These are phyloP conservation scores for Phtheirospermum japonicum DNA, from an alignment of 257 asterid species.

Conservation along the genomic window DNA sequence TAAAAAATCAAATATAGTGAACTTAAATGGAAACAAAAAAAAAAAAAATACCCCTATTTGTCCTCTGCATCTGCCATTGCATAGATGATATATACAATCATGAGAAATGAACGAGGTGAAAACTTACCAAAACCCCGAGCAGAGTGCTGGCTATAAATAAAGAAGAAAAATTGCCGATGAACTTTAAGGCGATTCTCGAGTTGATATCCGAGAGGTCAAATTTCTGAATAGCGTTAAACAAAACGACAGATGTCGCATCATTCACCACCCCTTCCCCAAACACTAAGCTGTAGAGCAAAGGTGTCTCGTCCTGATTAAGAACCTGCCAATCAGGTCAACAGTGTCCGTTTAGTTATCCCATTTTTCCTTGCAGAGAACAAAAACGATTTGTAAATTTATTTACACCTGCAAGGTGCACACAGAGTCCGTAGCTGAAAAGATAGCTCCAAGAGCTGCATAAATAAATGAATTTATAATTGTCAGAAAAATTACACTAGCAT, in stretches of 20 bases:
- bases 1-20: too few species aligned
- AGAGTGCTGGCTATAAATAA: slow-evolving; percentile 66
- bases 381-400: slow-evolving; percentile 3
- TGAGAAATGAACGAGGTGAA: slow-evolving; percentile 1
- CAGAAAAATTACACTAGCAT: neutral
- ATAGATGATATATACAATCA: neutral
- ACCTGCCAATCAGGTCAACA: slow-evolving; percentile 43
- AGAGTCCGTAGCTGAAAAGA: slow-evolving; percentile 82
- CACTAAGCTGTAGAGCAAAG: slow-evolving; percentile 66
- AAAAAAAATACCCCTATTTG: too few species aligned
- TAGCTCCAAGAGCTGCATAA: slow-evolving; percentile 71
- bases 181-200: slow-evolving; percentile 34
- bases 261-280: slow-evolving; percentile 89
- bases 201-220: slow-evolving; percentile 51
- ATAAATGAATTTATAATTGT: neutral
- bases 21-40: too few species aligned
- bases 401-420: slow-evolving; percentile 82
- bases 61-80: too few species aligned
- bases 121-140: slow-evolving; percentile 62
- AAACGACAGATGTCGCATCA: slow-evolving; percentile 81
- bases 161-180: slow-evolving; percentile 48
- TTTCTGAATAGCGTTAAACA: slow-evolving; percentile 74
- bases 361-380: slow-evolving; percentile 4
- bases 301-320: slow-evolving; percentile 73
- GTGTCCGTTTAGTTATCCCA: neutral